Evolutionary conservation across 495 filamentous ascomycete species (phyloP), one percentile per base, ranked within the genome.

Genomic region (Penicillium lagena): DNA sequence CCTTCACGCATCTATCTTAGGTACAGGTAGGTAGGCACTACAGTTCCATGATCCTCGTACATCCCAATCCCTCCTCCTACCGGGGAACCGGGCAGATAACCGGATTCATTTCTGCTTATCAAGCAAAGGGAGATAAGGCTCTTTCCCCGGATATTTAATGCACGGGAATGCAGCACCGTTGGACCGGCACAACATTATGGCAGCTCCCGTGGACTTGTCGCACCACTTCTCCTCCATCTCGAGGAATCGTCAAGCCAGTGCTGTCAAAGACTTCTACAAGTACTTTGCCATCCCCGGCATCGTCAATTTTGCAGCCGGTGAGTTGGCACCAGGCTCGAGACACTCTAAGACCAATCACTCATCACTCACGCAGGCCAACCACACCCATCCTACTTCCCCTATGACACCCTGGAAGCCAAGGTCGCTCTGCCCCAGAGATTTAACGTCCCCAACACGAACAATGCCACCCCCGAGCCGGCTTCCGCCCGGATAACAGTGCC

Each of bases 301-400:
- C 52, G 77, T 75, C 10, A 94, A 96, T 61, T 60, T 96, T n/a
- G 88, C 90, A 30, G 90, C 89, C 51, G 90, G 90, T 90, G 65
- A 28, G 77, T 41, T 33, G 1, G 30, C 15, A 12, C 40, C 12
- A 10, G 28, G 40, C 31, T 15, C 40, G 15, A 12, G 15, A 38
- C 27, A 29, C 37, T 13, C 6, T 43, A n/a, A n/a, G 15, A 35
- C 29, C 37, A 11, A 45, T 47, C 50, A 7, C 40, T 38, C 11
- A 39, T 13, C 54, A 90, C 3, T 22, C 22, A 22, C 4, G 22
- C 22, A 22, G 86, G 87, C 39, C 76, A 94, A 11, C 90, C 90
- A 14, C 84, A 89, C 61, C 64, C 79, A 11, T 76, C 76, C 29
- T 87, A 87, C 64, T 96, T 96, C 58, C 90, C 90, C 12, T 96